phyloP scores from a whole-genome alignment of 371 early-diverging fungal genomes.

The Mucor velutinosus region DNA sequence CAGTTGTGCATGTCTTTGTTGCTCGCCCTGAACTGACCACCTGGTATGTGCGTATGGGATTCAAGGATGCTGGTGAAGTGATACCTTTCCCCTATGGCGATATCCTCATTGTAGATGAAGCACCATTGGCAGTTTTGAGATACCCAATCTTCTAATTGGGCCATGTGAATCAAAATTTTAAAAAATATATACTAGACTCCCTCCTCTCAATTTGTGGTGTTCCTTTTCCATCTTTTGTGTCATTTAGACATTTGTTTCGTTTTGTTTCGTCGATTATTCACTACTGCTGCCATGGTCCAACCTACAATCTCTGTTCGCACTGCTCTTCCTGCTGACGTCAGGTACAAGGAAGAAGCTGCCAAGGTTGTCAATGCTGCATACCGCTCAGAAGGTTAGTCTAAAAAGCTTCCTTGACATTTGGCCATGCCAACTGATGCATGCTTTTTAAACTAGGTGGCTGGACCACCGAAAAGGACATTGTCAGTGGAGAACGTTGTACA shows the following conservation, averaged over 20 bases:
- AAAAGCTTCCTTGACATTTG: neutral
- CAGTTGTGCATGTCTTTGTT: slow-evolving; percentile 37
- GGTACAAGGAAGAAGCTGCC: slow-evolving; percentile 3
- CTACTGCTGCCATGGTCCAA: slow-evolving; percentile 16
- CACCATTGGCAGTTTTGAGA: slow-evolving; percentile 6
- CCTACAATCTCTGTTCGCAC: slow-evolving; percentile 17
- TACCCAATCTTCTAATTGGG: slow-evolving; percentile 10
- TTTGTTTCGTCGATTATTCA: slow-evolving; percentile 1
- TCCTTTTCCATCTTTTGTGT: neutral
- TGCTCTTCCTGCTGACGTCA: slow-evolving; percentile 9
- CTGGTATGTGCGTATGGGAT: slow-evolving; percentile 56
- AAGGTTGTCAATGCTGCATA: slow-evolving; percentile 24
- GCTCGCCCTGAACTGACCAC: slow-evolving; percentile 42
- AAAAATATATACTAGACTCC: neutral
- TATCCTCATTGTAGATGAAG: slow-evolving; percentile 10
- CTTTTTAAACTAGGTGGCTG: slow-evolving; percentile 34
- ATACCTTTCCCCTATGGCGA: slow-evolving; percentile 20
- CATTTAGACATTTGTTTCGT: neutral
- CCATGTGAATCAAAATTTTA: neutral
- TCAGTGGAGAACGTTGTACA: slow-evolving; percentile 35
- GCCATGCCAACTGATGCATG: neutral
- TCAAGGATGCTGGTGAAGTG: slow-evolving; percentile 44
- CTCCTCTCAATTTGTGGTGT: no score
- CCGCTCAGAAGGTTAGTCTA: slow-evolving; percentile 17
- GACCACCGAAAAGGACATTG: slow-evolving; percentile 44